phyloP scores from a whole-genome alignment of 2,329 filamentous ascomycete species.

The Talaromyces sp. region DNA sequence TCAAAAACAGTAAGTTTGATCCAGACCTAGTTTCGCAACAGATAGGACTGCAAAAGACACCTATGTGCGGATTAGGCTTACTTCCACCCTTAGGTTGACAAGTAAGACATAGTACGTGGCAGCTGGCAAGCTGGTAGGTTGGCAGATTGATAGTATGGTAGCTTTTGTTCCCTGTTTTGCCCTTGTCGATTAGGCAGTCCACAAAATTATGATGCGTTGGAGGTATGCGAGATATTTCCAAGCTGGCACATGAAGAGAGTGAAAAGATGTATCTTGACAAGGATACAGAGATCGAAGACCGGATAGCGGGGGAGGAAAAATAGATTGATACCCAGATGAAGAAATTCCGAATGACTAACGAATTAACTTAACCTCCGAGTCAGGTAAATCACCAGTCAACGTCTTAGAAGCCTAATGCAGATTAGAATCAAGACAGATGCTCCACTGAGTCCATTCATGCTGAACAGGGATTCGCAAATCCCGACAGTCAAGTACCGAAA shows the following conservation, averaged over 20 bases:
- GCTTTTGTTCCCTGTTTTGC: background rate
- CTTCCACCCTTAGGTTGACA: background rate
- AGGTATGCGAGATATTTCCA: constrained; percentile 15
- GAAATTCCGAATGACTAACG: background rate
- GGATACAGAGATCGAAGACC: background rate
- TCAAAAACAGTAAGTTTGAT: background rate
- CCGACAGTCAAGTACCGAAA: background rate
- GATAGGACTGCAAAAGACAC: background rate
- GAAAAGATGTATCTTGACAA: background rate
- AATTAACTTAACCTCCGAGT: background rate
- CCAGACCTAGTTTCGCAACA: background rate
- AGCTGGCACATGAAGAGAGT: background rate
- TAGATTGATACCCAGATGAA: background rate
- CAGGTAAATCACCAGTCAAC: background rate
- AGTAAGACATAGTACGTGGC: background rate
- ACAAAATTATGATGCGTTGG: constrained; percentile 10
- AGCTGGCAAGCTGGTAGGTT: background rate
- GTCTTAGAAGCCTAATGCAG: background rate
- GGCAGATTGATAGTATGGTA: background rate
- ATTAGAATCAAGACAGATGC: background rate
- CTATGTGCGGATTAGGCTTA: too few species aligned
- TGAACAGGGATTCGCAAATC: background rate
- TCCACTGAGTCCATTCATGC: background rate
- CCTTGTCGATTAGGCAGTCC: background rate
- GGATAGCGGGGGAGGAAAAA: background rate